Conservation (phyloP, 108 stramenopile genomes). For the Nitzschia sp. region DNA sequence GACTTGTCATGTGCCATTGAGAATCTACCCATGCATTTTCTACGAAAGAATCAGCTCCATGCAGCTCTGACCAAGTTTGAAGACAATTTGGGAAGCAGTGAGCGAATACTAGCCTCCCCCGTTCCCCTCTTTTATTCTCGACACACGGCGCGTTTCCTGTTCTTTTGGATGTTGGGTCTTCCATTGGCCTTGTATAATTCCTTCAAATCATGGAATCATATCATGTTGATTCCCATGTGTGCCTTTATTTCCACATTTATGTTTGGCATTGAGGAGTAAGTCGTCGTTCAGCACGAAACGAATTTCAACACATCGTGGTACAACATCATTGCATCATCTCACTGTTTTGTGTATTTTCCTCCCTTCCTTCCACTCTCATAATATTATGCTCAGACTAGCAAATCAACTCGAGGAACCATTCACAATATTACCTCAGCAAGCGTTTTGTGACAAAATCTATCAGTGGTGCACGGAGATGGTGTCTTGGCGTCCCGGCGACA, state of each 20-base stretch:
- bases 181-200: slow-evolving; percentile 57
- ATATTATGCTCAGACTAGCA: no score
- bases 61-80: slow-evolving; percentile 48
- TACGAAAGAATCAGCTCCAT: slow-evolving; percentile 61
- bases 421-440: slow-evolving; percentile 68
- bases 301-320: no score
- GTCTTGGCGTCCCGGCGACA: slow-evolving; percentile 43
- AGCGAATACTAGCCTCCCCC: slow-evolving; percentile 58
- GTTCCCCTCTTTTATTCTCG: slow-evolving; percentile 67
- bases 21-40: slow-evolving; percentile 64
- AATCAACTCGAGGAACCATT: slow-evolving; percentile 68
- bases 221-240: slow-evolving; percentile 51
- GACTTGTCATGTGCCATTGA: slow-evolving; percentile 58
- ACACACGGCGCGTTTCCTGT: slow-evolving; percentile 65
- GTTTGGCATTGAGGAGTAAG: slow-evolving; percentile 66
- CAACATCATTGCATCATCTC: no score
- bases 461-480: slow-evolving; percentile 57
- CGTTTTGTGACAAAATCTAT: slow-evolving; percentile 66
- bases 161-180: slow-evolving; percentile 51
- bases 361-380: no score
- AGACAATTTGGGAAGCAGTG: slow-evolving; percentile 23
- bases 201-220: slow-evolving; percentile 61
- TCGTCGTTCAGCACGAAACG: no score
- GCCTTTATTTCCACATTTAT: slow-evolving; percentile 49
- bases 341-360: no score